Evolutionary conservation across 2,329 filamentous ascomycete genomes (phyloP).

Genomic region (Nigrospora sphaerica): DNA sequence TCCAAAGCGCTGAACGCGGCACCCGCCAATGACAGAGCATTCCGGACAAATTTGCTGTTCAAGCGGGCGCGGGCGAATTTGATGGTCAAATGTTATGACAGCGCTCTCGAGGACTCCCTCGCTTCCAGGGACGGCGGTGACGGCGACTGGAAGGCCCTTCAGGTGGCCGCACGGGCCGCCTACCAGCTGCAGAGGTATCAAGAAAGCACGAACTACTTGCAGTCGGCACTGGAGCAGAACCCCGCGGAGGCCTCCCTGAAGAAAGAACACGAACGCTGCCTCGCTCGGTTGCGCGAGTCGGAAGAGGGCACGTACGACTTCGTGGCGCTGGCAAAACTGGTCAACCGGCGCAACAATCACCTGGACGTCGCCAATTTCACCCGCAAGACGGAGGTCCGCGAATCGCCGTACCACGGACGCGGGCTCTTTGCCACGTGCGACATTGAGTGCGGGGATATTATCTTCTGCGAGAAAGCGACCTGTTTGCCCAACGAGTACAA

Average conservation of each 20-base stretch:
- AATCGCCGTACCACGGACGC: constrained; percentile 26
- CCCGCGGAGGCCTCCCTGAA: not conserved
- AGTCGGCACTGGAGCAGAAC: not conserved
- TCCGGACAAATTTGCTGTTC: constrained; percentile 12
- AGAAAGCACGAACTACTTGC: not conserved
- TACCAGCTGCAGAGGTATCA: constrained; percentile 20
- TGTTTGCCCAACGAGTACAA: constrained; percentile 34
- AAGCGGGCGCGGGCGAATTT: not conserved
- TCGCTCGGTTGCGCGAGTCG: constrained; percentile 7
- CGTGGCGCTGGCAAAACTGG: constrained; percentile 1
- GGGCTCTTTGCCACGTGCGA: constrained; percentile 33
- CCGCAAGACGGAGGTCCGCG: constrained; percentile 20
- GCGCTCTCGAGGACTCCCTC: not conserved
- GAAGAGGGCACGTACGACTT: constrained; percentile 10
- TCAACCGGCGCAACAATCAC: constrained; percentile 8
- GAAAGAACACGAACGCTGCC: constrained; percentile 8
- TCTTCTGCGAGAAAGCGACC: constrained; percentile 34
- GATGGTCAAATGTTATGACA: not conserved
- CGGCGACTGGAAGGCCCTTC: constrained; percentile 24
- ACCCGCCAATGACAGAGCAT: constrained; percentile 6
- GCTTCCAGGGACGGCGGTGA: constrained; percentile 4
- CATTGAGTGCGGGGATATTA: constrained; percentile 29
- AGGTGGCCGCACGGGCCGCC: constrained; percentile 23
- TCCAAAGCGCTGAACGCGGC: constrained; percentile 22
- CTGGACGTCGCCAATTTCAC: constrained; percentile 27